phyloP scores from a whole-genome alignment of 106 monocot genomes.

The Dendrobium huoshanense region DNA sequence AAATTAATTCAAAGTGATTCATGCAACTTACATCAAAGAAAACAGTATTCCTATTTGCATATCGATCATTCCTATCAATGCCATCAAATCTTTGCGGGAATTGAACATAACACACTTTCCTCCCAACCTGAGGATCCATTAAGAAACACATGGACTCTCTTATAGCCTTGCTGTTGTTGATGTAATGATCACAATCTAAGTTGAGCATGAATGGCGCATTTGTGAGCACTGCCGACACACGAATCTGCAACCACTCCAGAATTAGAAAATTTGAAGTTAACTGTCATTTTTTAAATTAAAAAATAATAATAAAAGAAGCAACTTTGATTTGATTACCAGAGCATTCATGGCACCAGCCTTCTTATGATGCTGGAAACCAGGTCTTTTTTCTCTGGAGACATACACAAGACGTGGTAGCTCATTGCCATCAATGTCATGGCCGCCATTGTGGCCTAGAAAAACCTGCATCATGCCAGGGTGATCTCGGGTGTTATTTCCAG shows the following conservation, averaged over 20 bases:
- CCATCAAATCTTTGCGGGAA: slow-evolving; percentile 98
- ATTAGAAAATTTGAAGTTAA: neutral
- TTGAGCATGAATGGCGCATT: slow-evolving; percentile 99
- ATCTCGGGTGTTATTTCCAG: slow-evolving; percentile 91
- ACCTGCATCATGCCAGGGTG: slow-evolving; percentile 99
- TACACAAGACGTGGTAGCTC: slow-evolving; percentile 95
- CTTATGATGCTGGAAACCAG: slow-evolving; percentile 97
- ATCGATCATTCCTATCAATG: slow-evolving; percentile 77
- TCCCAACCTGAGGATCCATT: slow-evolving; percentile 91
- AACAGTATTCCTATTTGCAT: slow-evolving; percentile 94
- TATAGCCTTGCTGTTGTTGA: slow-evolving; percentile 95
- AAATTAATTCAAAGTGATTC: neutral
- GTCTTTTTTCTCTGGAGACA: slow-evolving; percentile 94
- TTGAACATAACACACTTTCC: slow-evolving; percentile 83
- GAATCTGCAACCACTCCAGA: slow-evolving; percentile 32
- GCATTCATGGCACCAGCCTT: slow-evolving; percentile 99
- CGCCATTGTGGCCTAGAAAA: slow-evolving; percentile 92
- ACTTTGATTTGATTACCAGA: slow-evolving; percentile 36
- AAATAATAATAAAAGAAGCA: neutral
- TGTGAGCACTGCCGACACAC: slow-evolving; percentile 91
- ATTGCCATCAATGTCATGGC: slow-evolving; percentile 80
- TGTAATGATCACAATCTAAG: slow-evolving; percentile 88
- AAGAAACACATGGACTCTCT: slow-evolving; percentile 96
- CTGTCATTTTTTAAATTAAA: neutral
- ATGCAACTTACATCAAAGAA: slow-evolving; percentile 74